phyloP scores from a whole-genome alignment of 164 flowering plant species.

The Tinospora cordifolia region DNA sequence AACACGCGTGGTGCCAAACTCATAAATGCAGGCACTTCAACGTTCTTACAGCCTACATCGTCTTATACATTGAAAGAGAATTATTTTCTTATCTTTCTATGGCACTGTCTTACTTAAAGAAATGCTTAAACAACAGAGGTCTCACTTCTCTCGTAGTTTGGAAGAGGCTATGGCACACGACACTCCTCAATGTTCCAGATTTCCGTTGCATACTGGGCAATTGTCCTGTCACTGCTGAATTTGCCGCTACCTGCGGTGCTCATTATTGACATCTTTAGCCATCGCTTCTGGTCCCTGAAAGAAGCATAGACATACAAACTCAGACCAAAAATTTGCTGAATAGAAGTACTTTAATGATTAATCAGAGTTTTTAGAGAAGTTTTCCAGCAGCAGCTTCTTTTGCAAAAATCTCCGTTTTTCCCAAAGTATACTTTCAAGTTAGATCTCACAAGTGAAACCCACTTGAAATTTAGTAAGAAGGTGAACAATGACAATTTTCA shows the following conservation, averaged over 20 bases:
- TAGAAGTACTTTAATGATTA: not conserved
- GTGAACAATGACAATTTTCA: no score
- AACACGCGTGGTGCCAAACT: no score
- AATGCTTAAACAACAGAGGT: no score
- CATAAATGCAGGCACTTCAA: no score
- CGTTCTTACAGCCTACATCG: no score
- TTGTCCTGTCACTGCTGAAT: slow-evolving; percentile 93
- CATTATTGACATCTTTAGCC: slow-evolving; percentile 87
- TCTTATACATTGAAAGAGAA: no score
- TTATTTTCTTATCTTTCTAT: no score
- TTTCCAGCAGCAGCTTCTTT: not conserved
- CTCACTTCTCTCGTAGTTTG: not conserved
- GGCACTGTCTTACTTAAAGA: no score
- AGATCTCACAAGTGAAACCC: no score
- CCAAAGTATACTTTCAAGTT: not conserved
- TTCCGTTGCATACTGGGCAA: slow-evolving; percentile 80
- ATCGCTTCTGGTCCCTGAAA: slow-evolving; percentile 71
- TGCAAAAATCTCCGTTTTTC: not conserved
- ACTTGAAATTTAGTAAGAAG: no score
- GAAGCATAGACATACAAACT: not conserved
- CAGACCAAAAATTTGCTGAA: not conserved
- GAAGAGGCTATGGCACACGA: slow-evolving; percentile 44
- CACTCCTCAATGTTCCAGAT: slow-evolving; percentile 86
- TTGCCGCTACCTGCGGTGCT: slow-evolving; percentile 97
- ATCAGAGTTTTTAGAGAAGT: not conserved